Evolutionary conservation across 2,329 filamentous ascomycete species (phyloP).

Genomic region (Aspergillus proliferans): DNA sequence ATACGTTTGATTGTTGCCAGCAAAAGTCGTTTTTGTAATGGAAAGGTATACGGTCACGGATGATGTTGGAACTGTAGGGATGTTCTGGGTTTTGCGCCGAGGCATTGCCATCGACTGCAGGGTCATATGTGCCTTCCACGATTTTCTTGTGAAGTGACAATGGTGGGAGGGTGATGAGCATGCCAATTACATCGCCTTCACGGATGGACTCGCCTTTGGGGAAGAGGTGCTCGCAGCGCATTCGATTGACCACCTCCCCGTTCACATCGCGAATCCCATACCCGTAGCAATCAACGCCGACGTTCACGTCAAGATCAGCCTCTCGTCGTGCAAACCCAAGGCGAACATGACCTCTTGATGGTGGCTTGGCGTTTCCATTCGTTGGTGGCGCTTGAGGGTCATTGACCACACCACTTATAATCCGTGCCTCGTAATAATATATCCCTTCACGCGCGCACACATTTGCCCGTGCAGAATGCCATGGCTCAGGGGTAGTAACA

Average conservation of each 20-base stretch:
- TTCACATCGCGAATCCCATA: slow-evolving; percentile 86
- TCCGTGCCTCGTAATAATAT: slow-evolving; percentile 90
- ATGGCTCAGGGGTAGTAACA: slow-evolving; percentile 86
- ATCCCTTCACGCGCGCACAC: slow-evolving; percentile 82
- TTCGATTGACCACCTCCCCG: slow-evolving; percentile 90
- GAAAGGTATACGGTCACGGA: slow-evolving; percentile 91
- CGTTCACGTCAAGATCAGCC: slow-evolving; percentile 46
- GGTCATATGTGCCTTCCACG: slow-evolving; percentile 80
- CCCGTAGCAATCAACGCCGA: slow-evolving; percentile 90
- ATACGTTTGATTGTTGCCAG: slow-evolving; percentile 63
- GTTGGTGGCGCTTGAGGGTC: slow-evolving; percentile 14
- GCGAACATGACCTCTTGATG: slow-evolving; percentile 41
- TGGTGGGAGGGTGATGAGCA: slow-evolving; percentile 86
- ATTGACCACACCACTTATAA: slow-evolving; percentile 60
- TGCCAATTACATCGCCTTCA: slow-evolving; percentile 88
- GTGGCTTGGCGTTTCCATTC: slow-evolving; percentile 16
- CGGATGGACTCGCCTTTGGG: slow-evolving; percentile 69
- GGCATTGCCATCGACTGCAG: slow-evolving; percentile 59
- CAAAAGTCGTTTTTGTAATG: slow-evolving; percentile 89
- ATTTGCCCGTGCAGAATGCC: slow-evolving; percentile 84
- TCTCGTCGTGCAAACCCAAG: slow-evolving; percentile 44
- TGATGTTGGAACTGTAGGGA: slow-evolving; percentile 67
- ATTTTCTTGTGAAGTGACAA: slow-evolving; percentile 82
- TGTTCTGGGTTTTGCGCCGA: slow-evolving; percentile 29
- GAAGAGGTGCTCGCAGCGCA: slow-evolving; percentile 85